Conservation (phyloP, 805 yeast species). For the Candida germanica region DNA sequence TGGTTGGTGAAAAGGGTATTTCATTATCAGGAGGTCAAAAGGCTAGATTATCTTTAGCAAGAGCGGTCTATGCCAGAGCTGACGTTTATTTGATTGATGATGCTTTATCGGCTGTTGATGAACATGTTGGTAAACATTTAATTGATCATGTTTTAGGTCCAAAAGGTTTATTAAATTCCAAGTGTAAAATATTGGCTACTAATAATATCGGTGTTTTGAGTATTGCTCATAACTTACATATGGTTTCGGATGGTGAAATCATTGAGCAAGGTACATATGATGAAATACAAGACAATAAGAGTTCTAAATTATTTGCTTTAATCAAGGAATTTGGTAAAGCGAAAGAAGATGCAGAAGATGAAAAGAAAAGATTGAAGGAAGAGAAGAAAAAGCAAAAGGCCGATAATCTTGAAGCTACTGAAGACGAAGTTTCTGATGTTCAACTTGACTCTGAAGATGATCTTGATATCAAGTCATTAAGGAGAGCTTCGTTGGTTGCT, state of each 20-base stretch:
- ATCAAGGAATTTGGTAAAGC: constrained; percentile 59
- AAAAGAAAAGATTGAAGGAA: constrained; percentile 10
- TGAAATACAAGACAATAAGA: constrained; percentile 44
- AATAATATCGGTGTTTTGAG: constrained; percentile 80
- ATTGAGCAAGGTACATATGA: constrained; percentile 63
- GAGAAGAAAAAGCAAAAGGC: constrained; percentile 19
- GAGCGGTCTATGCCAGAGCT: constrained; percentile 94
- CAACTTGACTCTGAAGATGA: constrained; percentile 31
- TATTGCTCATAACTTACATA: constrained; percentile 65
- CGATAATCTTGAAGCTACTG: constrained; percentile 10
- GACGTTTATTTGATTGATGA: constrained; percentile 90
- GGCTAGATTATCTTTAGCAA: constrained; percentile 89
- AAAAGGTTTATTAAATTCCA: constrained; percentile 68
- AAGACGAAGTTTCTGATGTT: constrained; percentile 19
- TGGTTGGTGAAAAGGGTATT: constrained; percentile 97
- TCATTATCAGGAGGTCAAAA: constrained; percentile 97
- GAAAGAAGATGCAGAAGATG: constrained; percentile 14
- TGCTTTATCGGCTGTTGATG: constrained; percentile 94
- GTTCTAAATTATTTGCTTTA: constrained; percentile 50
- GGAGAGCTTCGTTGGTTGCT: constrained; percentile 64
- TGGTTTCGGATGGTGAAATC: constrained; percentile 68
- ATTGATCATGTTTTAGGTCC: constrained; percentile 81
- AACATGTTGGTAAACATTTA: constrained; percentile 88
- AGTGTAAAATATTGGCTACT: constrained; percentile 79
- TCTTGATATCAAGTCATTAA: constrained; percentile 36